Evolutionary conservation across 495 filamentous ascomycete genomes (phyloP).

Genomic region (Neurospora sublineolata): DNA sequence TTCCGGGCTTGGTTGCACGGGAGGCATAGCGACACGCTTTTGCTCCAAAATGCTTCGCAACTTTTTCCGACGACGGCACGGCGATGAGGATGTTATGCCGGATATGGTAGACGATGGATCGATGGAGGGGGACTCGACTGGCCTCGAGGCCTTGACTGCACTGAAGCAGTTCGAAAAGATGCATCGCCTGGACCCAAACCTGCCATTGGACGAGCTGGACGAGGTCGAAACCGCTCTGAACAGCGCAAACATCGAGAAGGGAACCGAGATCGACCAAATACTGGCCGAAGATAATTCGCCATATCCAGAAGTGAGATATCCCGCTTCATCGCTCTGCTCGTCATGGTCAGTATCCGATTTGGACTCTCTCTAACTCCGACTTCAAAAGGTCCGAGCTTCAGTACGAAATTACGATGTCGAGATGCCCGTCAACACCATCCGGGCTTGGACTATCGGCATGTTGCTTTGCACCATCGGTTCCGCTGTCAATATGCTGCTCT

Average conservation of each 20-base stretch:
- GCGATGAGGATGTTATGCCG: conserved; percentile 14
- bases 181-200: conserved; percentile 59
- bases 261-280: conserved; percentile 43
- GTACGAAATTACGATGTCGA: conserved; percentile 58
- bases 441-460: conserved; percentile 62
- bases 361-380: conserved; percentile 13
- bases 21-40: conserved; percentile 8
- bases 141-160: conserved; percentile 22
- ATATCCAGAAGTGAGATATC: conserved; percentile 49
- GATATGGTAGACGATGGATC: conserved; percentile 18
- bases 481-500: conserved; percentile 61
- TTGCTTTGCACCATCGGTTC: conserved; percentile 51
- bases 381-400: conserved; percentile 51
- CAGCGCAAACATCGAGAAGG: conserved; percentile 40
- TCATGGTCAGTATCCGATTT: neutral
- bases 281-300: conserved; percentile 55
- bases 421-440: conserved; percentile 54
- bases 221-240: conserved; percentile 50
- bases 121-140: conserved; percentile 17
- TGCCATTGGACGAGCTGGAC: conserved; percentile 49
- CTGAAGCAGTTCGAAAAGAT: conserved; percentile 43
- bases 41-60: conserved; percentile 7
- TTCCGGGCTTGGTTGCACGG: conserved; percentile 15
- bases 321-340: conserved; percentile 2
- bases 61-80: conserved; percentile 18